Conservation (phyloP, 23 red algal genomes). For the Gracilaria gracilis region DNA sequence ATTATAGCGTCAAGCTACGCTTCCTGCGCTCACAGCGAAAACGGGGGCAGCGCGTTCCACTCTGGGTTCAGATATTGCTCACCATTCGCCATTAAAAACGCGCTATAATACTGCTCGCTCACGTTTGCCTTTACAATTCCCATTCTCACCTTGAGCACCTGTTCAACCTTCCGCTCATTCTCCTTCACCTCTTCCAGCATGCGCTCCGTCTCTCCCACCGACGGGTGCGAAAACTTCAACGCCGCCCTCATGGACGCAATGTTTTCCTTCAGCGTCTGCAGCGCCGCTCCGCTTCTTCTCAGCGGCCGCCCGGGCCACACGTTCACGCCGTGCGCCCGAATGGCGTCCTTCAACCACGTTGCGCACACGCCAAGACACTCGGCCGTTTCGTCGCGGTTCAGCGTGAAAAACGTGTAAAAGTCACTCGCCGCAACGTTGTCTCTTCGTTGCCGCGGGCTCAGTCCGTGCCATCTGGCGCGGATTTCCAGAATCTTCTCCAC, state of each 20-base stretch:
- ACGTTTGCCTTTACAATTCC: conserved; percentile 21
- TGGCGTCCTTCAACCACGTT: conserved; percentile 73
- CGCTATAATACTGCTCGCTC: conserved; percentile 21
- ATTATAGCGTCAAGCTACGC: neutral
- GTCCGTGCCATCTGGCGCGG: conserved; percentile 45
- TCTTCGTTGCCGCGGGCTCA: conserved; percentile 45
- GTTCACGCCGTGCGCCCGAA: conserved; percentile 50
- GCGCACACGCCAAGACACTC: conserved; percentile 45
- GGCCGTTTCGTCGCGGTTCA: conserved; percentile 66
- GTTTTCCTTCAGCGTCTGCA: conserved; percentile 33
- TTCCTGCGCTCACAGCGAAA: neutral
- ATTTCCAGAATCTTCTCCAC: conserved; percentile 62
- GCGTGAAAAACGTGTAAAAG: conserved; percentile 57
- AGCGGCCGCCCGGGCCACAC: conserved; percentile 66
- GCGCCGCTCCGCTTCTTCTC: conserved; percentile 30
- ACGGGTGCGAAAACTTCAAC: conserved; percentile 32
- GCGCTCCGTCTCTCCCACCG: conserved; percentile 2
- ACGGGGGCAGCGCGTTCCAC: conserved; percentile 60
- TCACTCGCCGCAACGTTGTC: conserved; percentile 30
- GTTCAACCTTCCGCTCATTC: conserved; percentile 8
- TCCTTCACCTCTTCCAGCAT: neutral
- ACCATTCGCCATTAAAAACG: conserved; percentile 10
- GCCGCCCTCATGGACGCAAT: conserved; percentile 17
- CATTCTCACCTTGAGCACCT: neutral
- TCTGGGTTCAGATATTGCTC: conserved; percentile 26